Evolutionary conservation across 2,329 filamentous ascomycete genomes (phyloP), one percentile per base, ranked within the genome.

Genomic region (Aotearoamyces nothofagi): DNA sequence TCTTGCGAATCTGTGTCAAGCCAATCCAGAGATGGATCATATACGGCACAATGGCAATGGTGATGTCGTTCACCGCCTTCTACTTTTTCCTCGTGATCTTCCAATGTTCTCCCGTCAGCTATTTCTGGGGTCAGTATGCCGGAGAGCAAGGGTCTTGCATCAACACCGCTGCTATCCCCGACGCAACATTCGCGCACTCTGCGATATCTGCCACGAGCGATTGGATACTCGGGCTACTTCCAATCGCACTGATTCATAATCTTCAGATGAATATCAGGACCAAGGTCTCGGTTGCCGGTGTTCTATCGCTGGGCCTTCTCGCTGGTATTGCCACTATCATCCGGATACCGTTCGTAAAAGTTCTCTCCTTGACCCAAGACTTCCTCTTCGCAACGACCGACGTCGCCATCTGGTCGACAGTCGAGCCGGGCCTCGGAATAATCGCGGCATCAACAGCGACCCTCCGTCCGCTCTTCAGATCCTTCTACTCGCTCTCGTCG

Each of bases 401-500:
- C 36, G 40, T 58, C 5, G 50, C 53, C 4, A 57, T 58, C 32
- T 60, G 56, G 56, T 57, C 52, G 4, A 55, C 57, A 26, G 46
- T 54, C n/a, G 55, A 59, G 35, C 53, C 52, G 17, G 52, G 51
- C 4, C 49, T 59, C 10, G 54, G 53, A 5, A 50, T 59, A 2
- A 44, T 49, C 4, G 55, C 55, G 5, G 52, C 51, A 5, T 53
- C 49, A 4, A 38, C 53, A 14, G 55, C 55, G 2, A 57, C 54
- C 1, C 45, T 58, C 2, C 53, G 54, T 4, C 48, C 55, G 3
- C 40, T 56, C 27, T 47, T 49, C 32, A 36, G 38, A 8, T 33
- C 15, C 8, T 46, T 45, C 29, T 40, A 47, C 15, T 16, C 23
- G 8, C 32, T 37, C 11, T 32, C 26, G n/a, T n/a, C n/a, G n/a